Evolutionary conservation across 495 filamentous ascomycete species (phyloP).

Genomic region (Platismatia glauca): DNA sequence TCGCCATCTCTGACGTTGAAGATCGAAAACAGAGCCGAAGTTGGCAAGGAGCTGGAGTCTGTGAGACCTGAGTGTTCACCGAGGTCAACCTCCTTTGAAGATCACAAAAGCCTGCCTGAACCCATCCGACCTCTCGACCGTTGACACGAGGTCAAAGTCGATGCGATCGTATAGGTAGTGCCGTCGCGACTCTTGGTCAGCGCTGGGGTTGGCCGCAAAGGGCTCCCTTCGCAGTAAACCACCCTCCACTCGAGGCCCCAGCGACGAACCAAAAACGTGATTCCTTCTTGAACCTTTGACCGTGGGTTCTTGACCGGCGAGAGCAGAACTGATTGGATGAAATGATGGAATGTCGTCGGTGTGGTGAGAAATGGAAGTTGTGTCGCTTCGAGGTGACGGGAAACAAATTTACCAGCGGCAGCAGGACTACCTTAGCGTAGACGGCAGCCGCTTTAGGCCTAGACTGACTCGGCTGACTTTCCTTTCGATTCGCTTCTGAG

Average conservation of each 20-base stretch:
- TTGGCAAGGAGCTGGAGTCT: constrained; percentile 3
- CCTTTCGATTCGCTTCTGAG: neutral
- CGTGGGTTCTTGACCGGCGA: neutral
- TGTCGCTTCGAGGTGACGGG: constrained; percentile 5
- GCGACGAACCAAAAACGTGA: neutral
- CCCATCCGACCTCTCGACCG: constrained; percentile 13
- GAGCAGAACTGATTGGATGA: constrained; percentile 1
- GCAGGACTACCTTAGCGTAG: neutral
- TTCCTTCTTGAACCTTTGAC: neutral
- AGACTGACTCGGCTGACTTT: neutral
- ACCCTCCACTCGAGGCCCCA: constrained; percentile 7
- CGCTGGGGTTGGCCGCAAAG: constrained; percentile 16
- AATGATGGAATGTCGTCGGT: constrained; percentile 4
- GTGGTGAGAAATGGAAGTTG: constrained; percentile 6
- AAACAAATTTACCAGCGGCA: neutral
- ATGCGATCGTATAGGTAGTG: neutral
- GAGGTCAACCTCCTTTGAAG: constrained; percentile 3
- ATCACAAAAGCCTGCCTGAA: constrained; percentile 12
- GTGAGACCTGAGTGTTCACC: constrained; percentile 4
- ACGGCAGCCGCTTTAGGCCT: neutral
- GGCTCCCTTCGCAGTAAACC: constrained; percentile 16
- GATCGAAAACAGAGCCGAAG: constrained; percentile 6
- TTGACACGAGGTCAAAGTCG: constrained; percentile 13
- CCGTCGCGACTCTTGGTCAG: constrained; percentile 8
- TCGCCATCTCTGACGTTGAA: constrained; percentile 64